A percentile compares a stretch with the other conserved stretches of the same genome.
Evolutionary conservation across 352 stramenopile genomes (phyloP).

Genomic region (Phytophthora kernoviae): DNA sequence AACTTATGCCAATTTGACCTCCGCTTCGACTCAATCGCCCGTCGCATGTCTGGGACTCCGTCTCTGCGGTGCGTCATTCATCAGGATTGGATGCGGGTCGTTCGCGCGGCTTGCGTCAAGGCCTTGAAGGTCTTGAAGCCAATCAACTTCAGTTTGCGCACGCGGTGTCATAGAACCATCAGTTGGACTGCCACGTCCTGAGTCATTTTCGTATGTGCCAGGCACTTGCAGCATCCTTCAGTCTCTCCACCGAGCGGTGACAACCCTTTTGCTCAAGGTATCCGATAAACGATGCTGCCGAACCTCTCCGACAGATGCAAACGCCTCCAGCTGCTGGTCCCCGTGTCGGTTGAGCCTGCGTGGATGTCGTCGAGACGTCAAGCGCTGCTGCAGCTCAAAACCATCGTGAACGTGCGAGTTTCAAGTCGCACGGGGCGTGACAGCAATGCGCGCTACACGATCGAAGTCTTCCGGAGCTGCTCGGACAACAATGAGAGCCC

Average conservation of each 20-base stretch:
- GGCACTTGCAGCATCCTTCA: slow-evolving; percentile 16
- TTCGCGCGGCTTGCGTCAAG: slow-evolving; percentile 16
- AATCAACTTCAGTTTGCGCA: slow-evolving; percentile 4
- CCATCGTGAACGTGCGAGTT: slow-evolving; percentile 30
- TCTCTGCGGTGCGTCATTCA: slow-evolving; percentile 19
- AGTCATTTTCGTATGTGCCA: slow-evolving; percentile 30
- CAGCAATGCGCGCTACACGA: slow-evolving; percentile 24
- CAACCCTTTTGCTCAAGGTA: slow-evolving; percentile 13
- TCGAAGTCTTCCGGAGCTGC: slow-evolving; percentile 31
- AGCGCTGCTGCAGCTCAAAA: slow-evolving; percentile 30
- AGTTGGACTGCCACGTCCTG: neutral
- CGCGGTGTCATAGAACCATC: neutral
- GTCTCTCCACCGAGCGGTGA: slow-evolving; percentile 16
- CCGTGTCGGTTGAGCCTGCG: slow-evolving; percentile 31
- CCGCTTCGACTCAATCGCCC: slow-evolving; percentile 1
- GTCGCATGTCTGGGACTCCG: slow-evolving; percentile 8
- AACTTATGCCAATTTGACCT: neutral
- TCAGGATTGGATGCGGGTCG: slow-evolving; percentile 17
- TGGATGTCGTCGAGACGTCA: slow-evolving; percentile 27
- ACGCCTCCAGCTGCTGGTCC: slow-evolving; percentile 29
- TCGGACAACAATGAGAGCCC: slow-evolving; percentile 16
- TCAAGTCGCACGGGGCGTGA: slow-evolving; percentile 14
- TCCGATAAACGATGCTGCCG: slow-evolving; percentile 24
- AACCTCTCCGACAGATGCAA: slow-evolving; percentile 34
- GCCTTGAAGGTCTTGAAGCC: slow-evolving; percentile 13